phyloP scores from a whole-genome alignment of 169 alveolate species.

The Plasmodium ovale region DNA sequence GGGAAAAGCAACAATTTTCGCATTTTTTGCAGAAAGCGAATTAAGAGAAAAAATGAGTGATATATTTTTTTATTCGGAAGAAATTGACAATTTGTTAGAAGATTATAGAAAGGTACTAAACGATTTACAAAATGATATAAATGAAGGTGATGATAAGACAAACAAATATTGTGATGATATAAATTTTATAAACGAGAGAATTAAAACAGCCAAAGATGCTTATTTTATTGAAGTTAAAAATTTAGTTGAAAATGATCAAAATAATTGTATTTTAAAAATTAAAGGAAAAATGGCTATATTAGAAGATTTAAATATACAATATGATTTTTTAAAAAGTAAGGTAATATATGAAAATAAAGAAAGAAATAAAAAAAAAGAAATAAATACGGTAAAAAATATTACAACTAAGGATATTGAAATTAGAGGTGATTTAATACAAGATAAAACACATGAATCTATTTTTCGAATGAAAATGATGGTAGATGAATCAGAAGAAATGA shows the following conservation, averaged over 20 bases:
- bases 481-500: slow-evolving; percentile 66
- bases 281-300: slow-evolving; percentile 48
- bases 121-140: slow-evolving; percentile 21
- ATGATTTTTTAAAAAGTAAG: slow-evolving; percentile 54
- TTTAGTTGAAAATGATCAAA: slow-evolving; percentile 58
- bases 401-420: slow-evolving; percentile 57
- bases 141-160: slow-evolving; percentile 29
- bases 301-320: slow-evolving; percentile 50
- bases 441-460: slow-evolving; percentile 53
- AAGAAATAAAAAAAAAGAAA: slow-evolving; percentile 7
- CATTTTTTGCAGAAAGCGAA: too few species aligned
- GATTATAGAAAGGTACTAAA: slow-evolving; percentile 41
- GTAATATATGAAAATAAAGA: slow-evolving; percentile 35
- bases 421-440: slow-evolving; percentile 62
- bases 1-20: not conserved
- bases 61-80: slow-evolving; percentile 48
- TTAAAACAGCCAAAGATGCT: slow-evolving; percentile 74
- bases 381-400: slow-evolving; percentile 1
- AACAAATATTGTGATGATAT: slow-evolving; percentile 43
- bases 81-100: slow-evolving; percentile 55
- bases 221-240: slow-evolving; percentile 61
- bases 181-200: slow-evolving; percentile 43
- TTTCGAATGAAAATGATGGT: slow-evolving; percentile 66
- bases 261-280: slow-evolving; percentile 24
- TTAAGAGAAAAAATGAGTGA: slow-evolving; percentile 45